Evolutionary conservation across 2,329 filamentous ascomycete genomes (phyloP).

Genomic region (Lasiodiplodia hormozganensis): DNA sequence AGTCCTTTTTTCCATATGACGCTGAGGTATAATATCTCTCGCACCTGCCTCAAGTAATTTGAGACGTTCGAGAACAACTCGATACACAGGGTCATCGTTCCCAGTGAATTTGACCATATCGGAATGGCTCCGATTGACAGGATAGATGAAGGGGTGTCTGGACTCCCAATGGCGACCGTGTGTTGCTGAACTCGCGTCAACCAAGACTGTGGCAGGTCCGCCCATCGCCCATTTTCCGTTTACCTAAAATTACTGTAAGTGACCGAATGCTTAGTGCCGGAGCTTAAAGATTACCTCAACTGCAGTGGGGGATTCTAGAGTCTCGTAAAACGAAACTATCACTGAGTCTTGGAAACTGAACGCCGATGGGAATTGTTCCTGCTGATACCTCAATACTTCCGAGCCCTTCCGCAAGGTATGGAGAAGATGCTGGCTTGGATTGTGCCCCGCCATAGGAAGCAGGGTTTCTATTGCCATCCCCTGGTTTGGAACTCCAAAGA

Average conservation of each 20-base stretch:
- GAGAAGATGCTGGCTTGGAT: not conserved
- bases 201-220: not conserved
- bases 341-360: not conserved
- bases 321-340: not conserved
- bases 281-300: not conserved
- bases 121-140: not conserved
- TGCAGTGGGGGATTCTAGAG: not conserved
- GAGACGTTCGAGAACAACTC: too few relatives aligned
- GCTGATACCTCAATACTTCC: not conserved
- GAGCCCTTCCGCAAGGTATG: not conserved
- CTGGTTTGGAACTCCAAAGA: not conserved
- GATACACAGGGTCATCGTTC: too few relatives aligned
- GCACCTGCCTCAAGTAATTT: too few relatives aligned
- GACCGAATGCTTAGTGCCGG: not conserved
- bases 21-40: too few relatives aligned
- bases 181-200: not conserved
- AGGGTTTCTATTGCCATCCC: not conserved
- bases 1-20: fast-evolving
- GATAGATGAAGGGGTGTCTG: not conserved
- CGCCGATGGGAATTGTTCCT: not conserved
- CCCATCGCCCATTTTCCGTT: not conserved
- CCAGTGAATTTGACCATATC: not conserved
- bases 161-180: not conserved
- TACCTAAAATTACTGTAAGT: not conserved
- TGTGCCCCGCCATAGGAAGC: not conserved